phyloP scores from a whole-genome alignment of 441 rosid species.

The Brassica hybrid region DNA sequence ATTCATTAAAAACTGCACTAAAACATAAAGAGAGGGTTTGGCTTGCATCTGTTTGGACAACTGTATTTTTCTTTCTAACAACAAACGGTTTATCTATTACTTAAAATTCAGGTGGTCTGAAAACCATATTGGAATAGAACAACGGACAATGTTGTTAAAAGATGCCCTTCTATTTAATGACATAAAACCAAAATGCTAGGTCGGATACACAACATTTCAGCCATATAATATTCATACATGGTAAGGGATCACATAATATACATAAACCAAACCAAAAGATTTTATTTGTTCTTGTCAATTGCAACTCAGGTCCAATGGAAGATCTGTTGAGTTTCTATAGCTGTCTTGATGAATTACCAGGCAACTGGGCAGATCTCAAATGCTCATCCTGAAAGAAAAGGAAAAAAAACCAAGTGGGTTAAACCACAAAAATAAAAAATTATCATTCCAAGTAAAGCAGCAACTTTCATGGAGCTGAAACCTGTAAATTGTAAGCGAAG shows the following conservation, averaged over 20 bases:
- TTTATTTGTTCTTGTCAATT: slow-evolving; percentile 3
- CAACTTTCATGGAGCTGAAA: slow-evolving; percentile 27
- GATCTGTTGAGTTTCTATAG: slow-evolving; percentile 31
- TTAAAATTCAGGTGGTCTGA: too few relatives aligned
- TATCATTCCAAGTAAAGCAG: slow-evolving; percentile 1
- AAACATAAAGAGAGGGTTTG: too few relatives aligned
- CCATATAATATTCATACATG: slow-evolving; percentile 13
- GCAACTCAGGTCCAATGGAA: slow-evolving; percentile 24
- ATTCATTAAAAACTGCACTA: too few relatives aligned
- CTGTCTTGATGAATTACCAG: slow-evolving; percentile 62
- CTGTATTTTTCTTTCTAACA: too few relatives aligned
- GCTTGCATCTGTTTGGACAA: too few relatives aligned
- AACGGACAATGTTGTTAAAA: neutral
- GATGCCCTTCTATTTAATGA: slow-evolving; percentile 6
- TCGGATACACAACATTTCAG: slow-evolving; percentile 7
- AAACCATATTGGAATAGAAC: too few relatives aligned
- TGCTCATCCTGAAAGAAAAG: slow-evolving; percentile 55
- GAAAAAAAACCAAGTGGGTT: slow-evolving; percentile 7
- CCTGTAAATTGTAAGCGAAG: slow-evolving; percentile 74
- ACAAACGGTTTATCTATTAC: too few relatives aligned
- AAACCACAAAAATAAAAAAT: neutral
- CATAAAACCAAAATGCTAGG: neutral
- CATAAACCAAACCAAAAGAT: slow-evolving; percentile 9
- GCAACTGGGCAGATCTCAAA: slow-evolving; percentile 66
- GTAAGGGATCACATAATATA: slow-evolving; percentile 13